phyloP scores from a whole-genome alignment of 306 rosid species.

The Vachellia collinsii region DNA sequence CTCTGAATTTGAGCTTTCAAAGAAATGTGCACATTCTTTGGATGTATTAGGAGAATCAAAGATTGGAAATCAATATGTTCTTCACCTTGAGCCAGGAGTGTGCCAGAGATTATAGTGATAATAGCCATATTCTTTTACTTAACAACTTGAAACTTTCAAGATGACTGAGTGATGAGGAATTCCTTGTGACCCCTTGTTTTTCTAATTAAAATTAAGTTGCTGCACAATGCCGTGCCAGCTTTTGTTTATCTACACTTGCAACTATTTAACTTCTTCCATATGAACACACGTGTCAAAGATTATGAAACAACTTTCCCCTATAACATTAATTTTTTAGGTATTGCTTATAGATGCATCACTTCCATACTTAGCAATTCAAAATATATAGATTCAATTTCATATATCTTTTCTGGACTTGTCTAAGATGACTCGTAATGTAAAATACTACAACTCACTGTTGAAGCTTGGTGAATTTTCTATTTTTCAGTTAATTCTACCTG shows the following conservation, averaged over 20 bases:
- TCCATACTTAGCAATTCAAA: background rate
- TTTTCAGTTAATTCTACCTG: background rate
- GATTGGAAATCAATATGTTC: constrained; percentile 11
- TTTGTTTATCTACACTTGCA: background rate
- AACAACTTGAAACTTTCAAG: background rate
- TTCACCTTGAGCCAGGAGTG: constrained; percentile 22
- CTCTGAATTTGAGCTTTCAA: background rate
- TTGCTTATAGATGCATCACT: constrained; percentile 3
- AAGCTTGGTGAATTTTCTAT: background rate
- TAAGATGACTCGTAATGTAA: background rate
- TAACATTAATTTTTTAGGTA: constrained; percentile 19
- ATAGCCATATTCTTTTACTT: background rate
- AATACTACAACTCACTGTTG: background rate
- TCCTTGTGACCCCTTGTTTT: background rate
- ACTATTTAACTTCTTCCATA: background rate
- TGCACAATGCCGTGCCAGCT: background rate
- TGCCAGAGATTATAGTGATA: background rate
- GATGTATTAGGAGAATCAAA: background rate
- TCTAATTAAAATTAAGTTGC: background rate
- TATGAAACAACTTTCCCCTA: background rate
- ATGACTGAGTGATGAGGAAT: background rate
- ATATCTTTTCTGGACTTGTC: constrained; percentile 5
- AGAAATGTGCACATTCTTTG: background rate
- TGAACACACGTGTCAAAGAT: background rate
- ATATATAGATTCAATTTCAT: background rate